phyloP scores from a whole-genome alignment of 192 early-diverging fungal species.

The Podila epigama region DNA sequence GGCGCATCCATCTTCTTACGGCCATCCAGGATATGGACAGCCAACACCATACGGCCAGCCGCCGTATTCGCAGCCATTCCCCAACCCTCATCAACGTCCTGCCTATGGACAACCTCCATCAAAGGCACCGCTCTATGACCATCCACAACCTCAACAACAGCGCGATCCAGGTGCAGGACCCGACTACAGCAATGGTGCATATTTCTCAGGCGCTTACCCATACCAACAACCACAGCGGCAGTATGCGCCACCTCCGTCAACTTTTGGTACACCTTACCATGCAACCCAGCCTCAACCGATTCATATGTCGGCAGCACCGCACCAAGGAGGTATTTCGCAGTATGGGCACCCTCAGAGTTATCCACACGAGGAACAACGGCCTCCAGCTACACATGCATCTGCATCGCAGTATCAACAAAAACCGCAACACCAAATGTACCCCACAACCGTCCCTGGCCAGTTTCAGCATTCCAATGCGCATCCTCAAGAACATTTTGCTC shows the following conservation, averaged over 20 bases:
- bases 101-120: conserved; percentile 5
- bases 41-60: conserved; percentile 6
- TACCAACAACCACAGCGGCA: conserved; percentile 6
- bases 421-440: not conserved
- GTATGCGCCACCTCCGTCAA: conserved; percentile 13
- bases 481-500: not conserved
- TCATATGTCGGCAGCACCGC: not conserved
- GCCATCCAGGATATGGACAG: conserved; percentile 18
- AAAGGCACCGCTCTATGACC: not conserved
- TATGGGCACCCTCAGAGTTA: not conserved
- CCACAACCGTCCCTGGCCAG: too few species aligned
- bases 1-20: conserved; percentile 1
- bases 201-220: not conserved
- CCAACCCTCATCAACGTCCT: conserved; percentile 7
- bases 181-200: not conserved
- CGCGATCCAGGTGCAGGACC: too few species aligned
- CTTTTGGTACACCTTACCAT: not conserved
- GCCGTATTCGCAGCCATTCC: conserved; percentile 4
- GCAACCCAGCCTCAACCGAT: not conserved
- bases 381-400: too few species aligned
- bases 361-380: not conserved
- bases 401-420: too few species aligned
- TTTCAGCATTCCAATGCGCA: not conserved
- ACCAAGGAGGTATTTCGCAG: not conserved
- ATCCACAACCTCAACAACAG: conserved; percentile 4